Evolutionary conservation across 1,284 basidiomycete genomes (phyloP).

Genomic region (Fomitopsis palustris): DNA sequence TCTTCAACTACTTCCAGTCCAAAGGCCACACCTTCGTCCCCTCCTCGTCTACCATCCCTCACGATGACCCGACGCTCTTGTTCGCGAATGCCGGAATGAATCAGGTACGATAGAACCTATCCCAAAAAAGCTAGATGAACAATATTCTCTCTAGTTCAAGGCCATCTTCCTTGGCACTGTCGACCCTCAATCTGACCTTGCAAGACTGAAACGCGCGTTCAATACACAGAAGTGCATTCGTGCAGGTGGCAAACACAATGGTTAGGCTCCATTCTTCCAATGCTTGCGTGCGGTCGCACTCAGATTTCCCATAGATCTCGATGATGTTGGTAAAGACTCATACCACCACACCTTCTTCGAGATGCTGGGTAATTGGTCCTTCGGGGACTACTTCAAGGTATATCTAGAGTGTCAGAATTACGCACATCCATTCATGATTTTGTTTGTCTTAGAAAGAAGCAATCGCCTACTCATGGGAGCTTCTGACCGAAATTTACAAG

Average conservation of each 20-base stretch:
- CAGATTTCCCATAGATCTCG: constrained; percentile 63
- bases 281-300: constrained; percentile 1
- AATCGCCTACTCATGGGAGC: constrained; percentile 90
- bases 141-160: constrained; percentile 73
- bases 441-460: constrained; percentile 79
- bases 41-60: constrained; percentile 94
- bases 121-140: constrained; percentile 3
- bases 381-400: constrained; percentile 99
- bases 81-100: constrained; percentile 99
- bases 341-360: constrained; percentile 99
- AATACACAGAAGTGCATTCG: constrained; percentile 98
- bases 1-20: constrained; percentile 77
- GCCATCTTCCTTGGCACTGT: constrained; percentile 95
- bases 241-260: constrained; percentile 98
- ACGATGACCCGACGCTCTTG: constrained; percentile 94
- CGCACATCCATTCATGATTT: not conserved
- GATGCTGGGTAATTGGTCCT: constrained; percentile 99
- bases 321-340: constrained; percentile 97
- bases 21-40: constrained; percentile 88
- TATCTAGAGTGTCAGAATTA: not conserved
- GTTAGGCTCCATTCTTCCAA: constrained; percentile 35
- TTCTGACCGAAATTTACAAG: constrained; percentile 87
- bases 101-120: constrained; percentile 46
- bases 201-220: constrained; percentile 88
- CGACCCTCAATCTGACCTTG: constrained; percentile 87